Percentiles rank a stretch among this genome's conserved stretches.
Conservation (phyloP, 148 eudicot species). For the Mesembryanthemum crystallinum region DNA sequence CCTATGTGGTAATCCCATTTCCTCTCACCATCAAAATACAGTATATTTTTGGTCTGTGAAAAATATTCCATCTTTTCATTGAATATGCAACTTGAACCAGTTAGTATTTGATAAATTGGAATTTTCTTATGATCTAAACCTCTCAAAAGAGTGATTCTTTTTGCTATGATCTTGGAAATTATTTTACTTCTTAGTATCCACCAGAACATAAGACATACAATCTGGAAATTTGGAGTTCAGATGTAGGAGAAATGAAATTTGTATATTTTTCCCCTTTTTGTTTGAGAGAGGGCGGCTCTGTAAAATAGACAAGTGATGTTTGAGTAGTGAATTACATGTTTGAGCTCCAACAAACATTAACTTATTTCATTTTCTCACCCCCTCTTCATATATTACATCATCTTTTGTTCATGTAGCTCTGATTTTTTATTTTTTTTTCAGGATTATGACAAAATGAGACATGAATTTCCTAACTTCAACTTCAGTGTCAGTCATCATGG, state of each 20-base stretch:
- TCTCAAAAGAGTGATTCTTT: no score
- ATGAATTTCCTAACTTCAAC: constrained; percentile 67
- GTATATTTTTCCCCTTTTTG: not conserved
- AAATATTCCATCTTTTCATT: not conserved
- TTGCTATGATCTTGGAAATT: not conserved
- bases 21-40: not conserved
- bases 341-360: not conserved
- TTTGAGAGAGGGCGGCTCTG: not conserved
- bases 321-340: not conserved
- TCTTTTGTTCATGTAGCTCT: not conserved
- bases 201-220: not conserved
- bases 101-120: not conserved
- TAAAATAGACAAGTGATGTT: not conserved
- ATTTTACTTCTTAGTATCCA: not conserved
- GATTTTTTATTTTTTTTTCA: constrained; percentile 27
- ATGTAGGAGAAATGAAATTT: not conserved
- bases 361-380: not conserved
- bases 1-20: constrained; percentile 53
- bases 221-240: not conserved
- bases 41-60: not conserved
- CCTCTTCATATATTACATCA: not conserved
- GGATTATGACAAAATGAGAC: constrained; percentile 37
- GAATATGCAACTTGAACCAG: not conserved
- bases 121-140: not conserved
- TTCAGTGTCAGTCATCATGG: constrained; percentile 87